Evolutionary conservation across 306 rosid species (phyloP), one percentile per base, ranked within the genome.

Genomic region (Abrus precatorius): DNA sequence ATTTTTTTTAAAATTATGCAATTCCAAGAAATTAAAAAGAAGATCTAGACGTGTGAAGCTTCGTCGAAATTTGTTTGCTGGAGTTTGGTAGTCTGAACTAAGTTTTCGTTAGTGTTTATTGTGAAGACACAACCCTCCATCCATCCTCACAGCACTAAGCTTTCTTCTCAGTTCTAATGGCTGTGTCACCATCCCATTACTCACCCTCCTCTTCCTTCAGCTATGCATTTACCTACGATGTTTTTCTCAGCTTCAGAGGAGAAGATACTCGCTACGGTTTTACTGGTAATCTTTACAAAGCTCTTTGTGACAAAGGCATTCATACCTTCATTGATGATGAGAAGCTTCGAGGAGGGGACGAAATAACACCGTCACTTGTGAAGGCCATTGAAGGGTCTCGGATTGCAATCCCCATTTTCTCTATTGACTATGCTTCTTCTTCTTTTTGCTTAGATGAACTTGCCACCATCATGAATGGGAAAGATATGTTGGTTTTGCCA

Each of bases 401-500:
- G 34, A 65, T 41, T 14, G 43, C 44, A 8, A 74, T 81, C 20
- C 1, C 14, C 7, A 62, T 81, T 5, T 28, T 81, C 61, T 81
- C 75, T 1, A 1, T 1, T 0, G 7, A 64, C 40, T 81, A 74
- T 64, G 61, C 69, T 3, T 53, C 50, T 62, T 74, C 84, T 0
- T 44, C 75, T 0, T 65, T 43, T 55, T 81, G 80, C 8, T 52
- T 81, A 9, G 53, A 65, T 4, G 80, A 73, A 14, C 84, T 81
- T 65, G 75, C n/a, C 14, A 0, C 0, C 2, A 68, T 82, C 13
- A 67, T 38, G 38, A 75, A 9, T 28, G 43, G 12, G 0, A 76
- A 57, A 5, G 72, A n/a, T 12, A 1, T 41, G 8, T 6, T n/a
- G 12, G 72, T 82, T 3, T 34, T 44, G 5, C 85, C 80, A 0